A percentile compares a stretch with the other conserved stretches of the same genome.
These are phyloP conservation scores for Irpex lacteus DNA, from an alignment of 1,284 basidiomycete species.

Conservation along the genomic window DNA sequence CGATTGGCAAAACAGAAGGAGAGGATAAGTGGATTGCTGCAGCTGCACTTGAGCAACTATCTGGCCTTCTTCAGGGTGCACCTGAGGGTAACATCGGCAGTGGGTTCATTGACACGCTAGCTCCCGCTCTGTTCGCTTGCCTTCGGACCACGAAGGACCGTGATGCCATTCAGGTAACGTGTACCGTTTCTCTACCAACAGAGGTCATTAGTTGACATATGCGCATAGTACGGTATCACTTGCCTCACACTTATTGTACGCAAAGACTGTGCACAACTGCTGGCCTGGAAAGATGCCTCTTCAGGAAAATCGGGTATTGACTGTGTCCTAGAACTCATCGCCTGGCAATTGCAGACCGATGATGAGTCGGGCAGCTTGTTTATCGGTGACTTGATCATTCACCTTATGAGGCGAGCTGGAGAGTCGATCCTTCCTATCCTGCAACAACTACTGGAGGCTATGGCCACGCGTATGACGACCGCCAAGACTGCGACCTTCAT, in stretches of 20 bases:
- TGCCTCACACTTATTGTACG: constrained; percentile 84
- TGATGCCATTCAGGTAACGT: constrained; percentile 75
- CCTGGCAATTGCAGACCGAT: constrained; percentile 72
- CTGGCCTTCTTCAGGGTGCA: constrained; percentile 67
- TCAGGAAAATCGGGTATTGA: constrained; percentile 74
- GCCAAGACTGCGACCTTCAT: constrained; percentile 89
- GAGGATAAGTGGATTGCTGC: constrained; percentile 71
- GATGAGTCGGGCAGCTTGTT: constrained; percentile 88
- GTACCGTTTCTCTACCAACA: background rate
- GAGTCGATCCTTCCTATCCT: constrained; percentile 80
- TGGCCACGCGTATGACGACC: constrained; percentile 76
- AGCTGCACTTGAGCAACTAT: constrained; percentile 81
- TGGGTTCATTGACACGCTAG: constrained; percentile 74
- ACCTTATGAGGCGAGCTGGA: constrained; percentile 80
- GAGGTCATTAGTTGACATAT: constrained; percentile 4
- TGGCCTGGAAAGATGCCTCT: constrained; percentile 67
- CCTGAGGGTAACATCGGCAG: constrained; percentile 67
- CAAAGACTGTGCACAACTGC: constrained; percentile 81
- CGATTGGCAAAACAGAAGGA: constrained; percentile 55
- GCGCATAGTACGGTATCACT: constrained; percentile 70
- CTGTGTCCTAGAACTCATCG: constrained; percentile 71
- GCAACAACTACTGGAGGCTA: constrained; percentile 81
- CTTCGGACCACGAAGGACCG: constrained; percentile 73
- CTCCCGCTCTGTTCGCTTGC: constrained; percentile 71
- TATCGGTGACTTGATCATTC: constrained; percentile 93